Evolutionary conservation across 108 stramenopile genomes (phyloP), one percentile per base, ranked within the genome.

Genomic region (Fistulifera solaris): DNA sequence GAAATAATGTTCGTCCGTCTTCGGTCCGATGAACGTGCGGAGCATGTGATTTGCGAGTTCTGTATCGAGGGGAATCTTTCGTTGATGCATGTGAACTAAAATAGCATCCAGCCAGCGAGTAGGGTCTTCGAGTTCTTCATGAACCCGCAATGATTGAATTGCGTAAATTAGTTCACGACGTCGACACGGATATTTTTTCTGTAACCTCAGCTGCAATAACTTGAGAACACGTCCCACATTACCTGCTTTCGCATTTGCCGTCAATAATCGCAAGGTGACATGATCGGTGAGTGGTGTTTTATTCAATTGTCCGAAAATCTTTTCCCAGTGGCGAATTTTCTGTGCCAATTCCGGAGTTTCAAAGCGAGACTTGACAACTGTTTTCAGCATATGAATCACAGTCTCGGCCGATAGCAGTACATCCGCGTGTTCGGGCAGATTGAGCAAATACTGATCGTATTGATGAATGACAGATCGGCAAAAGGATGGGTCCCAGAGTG

Each of bases 81-180:
- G 65, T 66, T 86, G 73, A 53, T 65, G 63, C 88, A 90, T 90
- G 45, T 90, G 85, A 40, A 90, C 47, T 16, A 90, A 56, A 56
- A 90, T 90, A 11, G 83, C 84, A 75, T 90, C 88, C 16, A 90
- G 68, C 70, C 82, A 90, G n/a, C 84, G 67, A 2, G 88, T 90
- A 8, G 88, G 88, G 50, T 90, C 78, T 59, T 90, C 88, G 18
- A 90, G 70, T 22, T 58, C 40, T 4, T 45, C 19, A 17, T 17
- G 19, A 8, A 17, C 44, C 4, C 73, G 73, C 51, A 90, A 79
- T 18, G 88, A 75, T 0, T 45, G 69, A 19, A 90, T 70, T 10
- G 82, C 78, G 44, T 73, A 72, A 0, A 67, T 59, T 56, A 82
- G 86, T 52, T 90, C 88, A 19, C 66, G 54, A 10, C 24, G 17